Evolutionary conservation across 179 eudicot species (phyloP), one percentile per base, ranked within the genome.

Genomic region (Heliamphora pulchella): DNA sequence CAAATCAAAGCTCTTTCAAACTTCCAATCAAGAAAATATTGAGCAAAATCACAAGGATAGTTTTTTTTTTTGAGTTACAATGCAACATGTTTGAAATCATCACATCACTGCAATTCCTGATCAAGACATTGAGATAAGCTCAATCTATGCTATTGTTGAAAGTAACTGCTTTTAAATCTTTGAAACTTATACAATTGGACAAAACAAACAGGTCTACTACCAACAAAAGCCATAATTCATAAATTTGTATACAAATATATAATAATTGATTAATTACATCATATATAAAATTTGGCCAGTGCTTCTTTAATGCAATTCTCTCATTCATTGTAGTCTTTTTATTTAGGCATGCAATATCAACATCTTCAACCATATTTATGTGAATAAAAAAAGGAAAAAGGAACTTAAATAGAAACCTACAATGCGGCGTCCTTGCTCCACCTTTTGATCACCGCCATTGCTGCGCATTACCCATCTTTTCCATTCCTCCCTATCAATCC

Each of bases 401-500:
- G 72, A 68, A 14, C 72, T 41, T 41, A 68, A 68, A 68, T 68
- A 68, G 48, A 50, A 68, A 68, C 72, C 72, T 44, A 68, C 51
- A 44, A 4, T 44, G 72, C 50, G 8, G 72, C 72, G 43, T 68
- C 72, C 14, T 9, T 68, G 48, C n/a, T 68, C 72, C 50, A 18
- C 48, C 72, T 41, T 68, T 68, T 11, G 44, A 68, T 14, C 72
- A 43, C 72, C 4, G 47, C 43, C 0, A 43, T n/a, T 6, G 15
- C 48, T 2, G 69, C 41, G 68, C 87, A 81, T 92, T 93, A 91
- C 91, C 97, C 97, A 89, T 91, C 95, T 86, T 90, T 86, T 86
- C 91, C 93, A 70, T 84, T 91, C 83, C 80, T 81, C 83, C 94
- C 94, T 92, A 88, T 81, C 86, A 87, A 84, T 84, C 85, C 88